phyloP scores from a whole-genome alignment of 805 yeast species.

The Cyberlindnera maritima region DNA sequence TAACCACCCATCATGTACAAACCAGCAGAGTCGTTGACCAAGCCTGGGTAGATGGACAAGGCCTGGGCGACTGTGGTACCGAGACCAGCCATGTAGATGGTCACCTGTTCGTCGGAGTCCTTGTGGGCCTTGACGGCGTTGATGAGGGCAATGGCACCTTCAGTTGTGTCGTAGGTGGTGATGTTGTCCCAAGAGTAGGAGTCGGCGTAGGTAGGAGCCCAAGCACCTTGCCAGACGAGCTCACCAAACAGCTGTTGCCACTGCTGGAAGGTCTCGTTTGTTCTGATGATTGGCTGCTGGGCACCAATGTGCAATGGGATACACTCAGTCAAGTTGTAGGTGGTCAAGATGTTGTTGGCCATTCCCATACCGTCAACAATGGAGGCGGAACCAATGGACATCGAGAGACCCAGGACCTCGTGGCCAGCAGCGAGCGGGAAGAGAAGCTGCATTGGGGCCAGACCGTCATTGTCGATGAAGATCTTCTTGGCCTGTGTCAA shows the following conservation, averaged over 20 bases:
- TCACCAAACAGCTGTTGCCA: slow-evolving; percentile 39
- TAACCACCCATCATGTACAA: slow-evolving; percentile 45
- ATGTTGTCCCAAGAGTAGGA: slow-evolving; percentile 33
- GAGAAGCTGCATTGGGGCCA: slow-evolving; percentile 35
- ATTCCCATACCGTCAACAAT: slow-evolving; percentile 38
- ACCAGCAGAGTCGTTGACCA: slow-evolving; percentile 38
- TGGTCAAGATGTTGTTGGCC: slow-evolving; percentile 30
- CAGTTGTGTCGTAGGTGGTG: slow-evolving; percentile 30
- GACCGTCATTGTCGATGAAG: slow-evolving; percentile 43
- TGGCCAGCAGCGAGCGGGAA: slow-evolving; percentile 39
- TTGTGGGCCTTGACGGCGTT: slow-evolving; percentile 38
- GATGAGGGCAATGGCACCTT: slow-evolving; percentile 40
- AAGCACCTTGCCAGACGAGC: slow-evolving; percentile 43
- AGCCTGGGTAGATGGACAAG: slow-evolving; percentile 35
- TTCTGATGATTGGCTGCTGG: slow-evolving; percentile 36
- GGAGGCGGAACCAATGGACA: slow-evolving; percentile 38
- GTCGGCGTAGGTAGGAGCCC: slow-evolving; percentile 32
- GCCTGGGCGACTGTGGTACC: slow-evolving; percentile 48
- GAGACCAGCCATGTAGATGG: slow-evolving; percentile 40
- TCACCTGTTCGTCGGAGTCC: slow-evolving; percentile 33
- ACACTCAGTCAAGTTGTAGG: slow-evolving; percentile 36
- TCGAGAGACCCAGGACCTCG: slow-evolving; percentile 39
- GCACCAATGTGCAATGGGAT: slow-evolving; percentile 39
- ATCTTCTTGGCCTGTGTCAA: slow-evolving; percentile 31
- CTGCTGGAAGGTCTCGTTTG: slow-evolving; percentile 37